Conservation (phyloP, 768 basidiomycete genomes). For the Suillus lakei region DNA sequence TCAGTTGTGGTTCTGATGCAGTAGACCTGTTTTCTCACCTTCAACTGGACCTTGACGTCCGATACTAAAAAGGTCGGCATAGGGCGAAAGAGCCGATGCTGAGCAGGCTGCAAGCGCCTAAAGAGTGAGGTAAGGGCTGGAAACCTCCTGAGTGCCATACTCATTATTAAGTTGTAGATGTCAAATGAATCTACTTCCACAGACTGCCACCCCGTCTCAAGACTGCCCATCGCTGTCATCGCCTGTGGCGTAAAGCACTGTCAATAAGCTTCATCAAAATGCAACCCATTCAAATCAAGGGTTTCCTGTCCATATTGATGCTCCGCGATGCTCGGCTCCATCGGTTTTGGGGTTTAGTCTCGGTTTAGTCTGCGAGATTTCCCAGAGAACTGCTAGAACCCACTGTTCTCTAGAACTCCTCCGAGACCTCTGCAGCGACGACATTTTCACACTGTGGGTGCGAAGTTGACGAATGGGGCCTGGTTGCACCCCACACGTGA, state of each 20-base stretch:
- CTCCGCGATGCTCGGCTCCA: not conserved
- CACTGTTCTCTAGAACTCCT: not conserved
- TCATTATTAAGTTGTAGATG: not conserved
- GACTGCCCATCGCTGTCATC: not conserved
- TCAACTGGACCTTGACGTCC: not conserved
- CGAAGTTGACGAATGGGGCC: not conserved
- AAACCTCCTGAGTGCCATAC: not conserved
- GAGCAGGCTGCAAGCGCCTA: not conserved
- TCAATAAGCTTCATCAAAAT: not conserved
- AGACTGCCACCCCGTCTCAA: not conserved
- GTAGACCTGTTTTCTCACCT: not conserved
- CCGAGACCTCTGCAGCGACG: not conserved
- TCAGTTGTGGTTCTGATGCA: not conserved
- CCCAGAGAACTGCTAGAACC: not conserved
- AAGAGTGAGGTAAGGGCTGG: not conserved
- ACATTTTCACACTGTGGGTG: not conserved
- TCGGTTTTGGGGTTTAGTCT: not conserved
- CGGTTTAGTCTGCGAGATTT: not conserved
- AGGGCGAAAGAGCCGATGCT: not conserved
- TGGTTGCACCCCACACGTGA: not conserved
- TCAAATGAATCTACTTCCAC: not conserved
- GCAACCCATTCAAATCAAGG: not conserved
- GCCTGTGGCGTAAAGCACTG: not conserved
- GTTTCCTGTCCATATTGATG: not conserved
- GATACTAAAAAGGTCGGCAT: not conserved